Conservation (phyloP, 2,329 filamentous ascomycete species). For the Aspergillus sp. region DNA sequence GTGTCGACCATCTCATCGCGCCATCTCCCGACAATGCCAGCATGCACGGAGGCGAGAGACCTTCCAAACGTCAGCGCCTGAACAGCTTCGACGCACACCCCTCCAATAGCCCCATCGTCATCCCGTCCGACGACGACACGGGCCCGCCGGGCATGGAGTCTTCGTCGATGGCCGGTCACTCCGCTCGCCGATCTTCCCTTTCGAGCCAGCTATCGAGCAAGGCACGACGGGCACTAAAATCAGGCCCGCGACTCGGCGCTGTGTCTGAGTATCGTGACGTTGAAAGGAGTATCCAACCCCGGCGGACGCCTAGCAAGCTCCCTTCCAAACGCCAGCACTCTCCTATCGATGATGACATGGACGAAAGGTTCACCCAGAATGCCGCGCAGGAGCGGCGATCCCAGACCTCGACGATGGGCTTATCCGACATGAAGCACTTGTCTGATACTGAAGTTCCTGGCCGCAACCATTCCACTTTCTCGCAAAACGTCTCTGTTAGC, state of each 20-base stretch:
- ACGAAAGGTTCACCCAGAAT: constrained; percentile 24
- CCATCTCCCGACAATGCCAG: constrained; percentile 1
- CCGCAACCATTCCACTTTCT: neutral
- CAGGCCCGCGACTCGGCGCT: neutral
- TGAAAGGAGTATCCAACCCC: constrained; percentile 16
- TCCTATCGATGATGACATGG: constrained; percentile 12
- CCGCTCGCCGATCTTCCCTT: constrained; percentile 19
- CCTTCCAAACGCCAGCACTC: constrained; percentile 3
- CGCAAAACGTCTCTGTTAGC: neutral
- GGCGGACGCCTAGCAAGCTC: constrained; percentile 6
- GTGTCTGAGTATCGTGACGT: constrained; percentile 20
- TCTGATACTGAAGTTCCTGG: constrained; percentile 18
- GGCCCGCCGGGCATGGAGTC: constrained; percentile 1
- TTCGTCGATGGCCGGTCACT: constrained; percentile 8
- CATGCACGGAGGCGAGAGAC: constrained; percentile 19
- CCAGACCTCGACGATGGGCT: constrained; percentile 1
- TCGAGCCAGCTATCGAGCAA: constrained; percentile 18
- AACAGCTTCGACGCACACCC: constrained; percentile 9
- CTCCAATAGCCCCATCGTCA: constrained; percentile 5
- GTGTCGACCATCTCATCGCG: neutral
- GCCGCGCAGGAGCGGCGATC: constrained; percentile 25
- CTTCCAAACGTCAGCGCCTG: constrained; percentile 30
- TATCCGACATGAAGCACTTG: neutral
- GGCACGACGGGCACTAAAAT: constrained; percentile 1
- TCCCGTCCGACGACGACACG: constrained; percentile 19